Percentiles rank a stretch among this genome's conserved stretches.
Conservation (phyloP, 768 basidiomycete species). For the Hygrophoropsis aurantiaca region DNA sequence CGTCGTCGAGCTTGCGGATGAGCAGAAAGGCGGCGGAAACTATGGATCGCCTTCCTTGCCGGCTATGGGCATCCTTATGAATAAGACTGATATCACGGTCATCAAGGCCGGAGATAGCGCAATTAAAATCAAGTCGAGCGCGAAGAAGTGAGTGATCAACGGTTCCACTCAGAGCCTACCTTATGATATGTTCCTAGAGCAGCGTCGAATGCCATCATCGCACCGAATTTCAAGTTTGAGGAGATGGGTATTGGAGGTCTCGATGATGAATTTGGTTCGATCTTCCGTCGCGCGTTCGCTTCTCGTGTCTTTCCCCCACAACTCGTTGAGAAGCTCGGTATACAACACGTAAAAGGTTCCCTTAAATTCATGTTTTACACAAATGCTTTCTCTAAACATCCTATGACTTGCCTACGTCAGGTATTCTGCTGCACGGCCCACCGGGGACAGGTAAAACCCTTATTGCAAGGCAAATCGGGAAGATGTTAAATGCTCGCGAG, state of each 20-base stretch:
- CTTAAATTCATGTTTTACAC: constrained; percentile 17
- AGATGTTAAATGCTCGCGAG: constrained; percentile 97
- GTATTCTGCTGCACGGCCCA: constrained; percentile 92
- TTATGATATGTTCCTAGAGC: constrained; percentile 49
- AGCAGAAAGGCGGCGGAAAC: constrained; percentile 48
- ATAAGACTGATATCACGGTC: constrained; percentile 89
- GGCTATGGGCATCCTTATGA: constrained; percentile 77
- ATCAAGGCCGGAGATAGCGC: constrained; percentile 77
- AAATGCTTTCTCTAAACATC: not conserved
- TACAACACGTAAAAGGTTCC: constrained; percentile 94
- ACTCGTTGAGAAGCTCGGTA: constrained; percentile 95
- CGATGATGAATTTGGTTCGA: constrained; percentile 91
- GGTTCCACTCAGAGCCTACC: not conserved
- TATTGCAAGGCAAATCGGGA: constrained; percentile 97
- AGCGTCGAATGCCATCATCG: constrained; percentile 91
- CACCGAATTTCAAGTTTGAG: constrained; percentile 98
- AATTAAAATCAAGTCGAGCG: constrained; percentile 90
- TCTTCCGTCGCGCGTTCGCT: constrained; percentile 98
- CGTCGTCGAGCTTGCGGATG: constrained; percentile 60
- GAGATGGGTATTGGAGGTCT: constrained; percentile 99
- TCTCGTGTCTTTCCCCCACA: constrained; percentile 98
- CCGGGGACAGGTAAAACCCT: constrained; percentile 99
- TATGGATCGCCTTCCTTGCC: constrained; percentile 28
- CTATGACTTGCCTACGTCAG: constrained; percentile 35
- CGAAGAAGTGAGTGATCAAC: constrained; percentile 68